phyloP scores from a whole-genome alignment of 768 basidiomycete genomes.

The Trametopsis cervina region DNA sequence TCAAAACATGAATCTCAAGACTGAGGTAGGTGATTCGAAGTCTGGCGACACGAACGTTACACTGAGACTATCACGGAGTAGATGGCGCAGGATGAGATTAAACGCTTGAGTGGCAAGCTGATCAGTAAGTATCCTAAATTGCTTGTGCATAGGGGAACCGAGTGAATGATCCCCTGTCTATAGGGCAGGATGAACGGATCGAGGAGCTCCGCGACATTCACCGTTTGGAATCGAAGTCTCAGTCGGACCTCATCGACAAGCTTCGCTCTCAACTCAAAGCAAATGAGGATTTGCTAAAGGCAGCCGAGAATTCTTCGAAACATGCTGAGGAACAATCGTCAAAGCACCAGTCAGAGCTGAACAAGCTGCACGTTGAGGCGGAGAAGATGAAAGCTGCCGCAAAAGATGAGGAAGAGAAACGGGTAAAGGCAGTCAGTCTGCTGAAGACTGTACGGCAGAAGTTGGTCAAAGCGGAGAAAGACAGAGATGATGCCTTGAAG shows the following conservation, averaged over 20 bases:
- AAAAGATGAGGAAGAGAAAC: conserved; percentile 97
- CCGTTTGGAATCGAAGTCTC: conserved; percentile 71
- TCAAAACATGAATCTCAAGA: conserved; percentile 54
- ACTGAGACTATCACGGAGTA: no score
- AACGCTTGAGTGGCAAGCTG: conserved; percentile 64
- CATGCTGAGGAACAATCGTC: conserved; percentile 42
- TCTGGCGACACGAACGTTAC: not conserved
- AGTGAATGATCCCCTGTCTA: not conserved
- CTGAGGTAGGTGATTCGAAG: conserved; percentile 46
- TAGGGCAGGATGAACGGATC: conserved; percentile 80
- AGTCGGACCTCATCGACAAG: conserved; percentile 64
- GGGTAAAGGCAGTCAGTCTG: conserved; percentile 85
- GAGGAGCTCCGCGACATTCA: conserved; percentile 85
- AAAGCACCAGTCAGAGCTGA: conserved; percentile 48
- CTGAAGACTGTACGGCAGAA: conserved; percentile 96
- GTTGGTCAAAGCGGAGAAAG: conserved; percentile 94
- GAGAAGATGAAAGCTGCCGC: conserved; percentile 51
- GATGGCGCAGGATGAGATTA: conserved; percentile 75
- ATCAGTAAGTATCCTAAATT: conserved; percentile 42
- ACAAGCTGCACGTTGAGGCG: conserved; percentile 56
- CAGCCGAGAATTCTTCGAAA: conserved; percentile 41
- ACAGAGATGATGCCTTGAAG: conserved; percentile 70
- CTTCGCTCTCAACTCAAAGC: conserved; percentile 64
- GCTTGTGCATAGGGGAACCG: not conserved
- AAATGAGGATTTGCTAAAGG: conserved; percentile 61